phyloP scores from a whole-genome alignment of 768 basidiomycete genomes.

The Suillus americanus region DNA sequence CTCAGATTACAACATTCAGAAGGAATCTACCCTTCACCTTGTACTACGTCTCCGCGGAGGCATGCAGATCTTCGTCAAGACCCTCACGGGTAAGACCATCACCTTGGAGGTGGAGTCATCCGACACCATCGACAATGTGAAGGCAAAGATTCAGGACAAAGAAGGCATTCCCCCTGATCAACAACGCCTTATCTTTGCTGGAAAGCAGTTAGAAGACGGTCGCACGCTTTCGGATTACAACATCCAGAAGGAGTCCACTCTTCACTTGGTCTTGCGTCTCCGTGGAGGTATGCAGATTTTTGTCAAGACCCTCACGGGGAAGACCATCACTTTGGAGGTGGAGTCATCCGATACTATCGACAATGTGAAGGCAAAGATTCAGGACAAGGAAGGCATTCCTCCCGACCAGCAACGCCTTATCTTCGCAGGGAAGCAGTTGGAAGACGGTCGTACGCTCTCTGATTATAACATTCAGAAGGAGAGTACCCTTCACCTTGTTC shows the following conservation, averaged over 20 bases:
- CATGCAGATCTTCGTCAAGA: conserved; percentile 92
- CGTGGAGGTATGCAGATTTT: conserved; percentile 75
- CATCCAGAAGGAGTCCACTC: conserved; percentile 82
- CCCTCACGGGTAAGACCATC: conserved; percentile 88
- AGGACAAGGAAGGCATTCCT: conserved; percentile 80
- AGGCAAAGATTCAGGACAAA: conserved; percentile 80
- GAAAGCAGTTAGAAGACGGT: conserved; percentile 93
- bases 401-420: conserved; percentile 80
- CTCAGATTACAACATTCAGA: conserved; percentile 90
- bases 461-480: conserved; percentile 81
- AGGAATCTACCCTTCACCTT: conserved; percentile 73
- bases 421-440: conserved; percentile 78
- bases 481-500: conserved; percentile 64
- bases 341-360: conserved; percentile 77
- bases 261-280: conserved; percentile 72
- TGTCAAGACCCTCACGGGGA: conserved; percentile 71
- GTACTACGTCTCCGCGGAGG: conserved; percentile 87
- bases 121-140: conserved; percentile 91
- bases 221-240: conserved; percentile 83
- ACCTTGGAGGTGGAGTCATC: conserved; percentile 92
- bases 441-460: conserved; percentile 75
- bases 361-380: conserved; percentile 76
- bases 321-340: conserved; percentile 77
- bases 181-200: conserved; percentile 89
- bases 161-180: conserved; percentile 83